These are phyloP conservation scores for Suillus weaverae DNA, from an alignment of 768 basidiomycete species.

Conservation along the genomic window DNA sequence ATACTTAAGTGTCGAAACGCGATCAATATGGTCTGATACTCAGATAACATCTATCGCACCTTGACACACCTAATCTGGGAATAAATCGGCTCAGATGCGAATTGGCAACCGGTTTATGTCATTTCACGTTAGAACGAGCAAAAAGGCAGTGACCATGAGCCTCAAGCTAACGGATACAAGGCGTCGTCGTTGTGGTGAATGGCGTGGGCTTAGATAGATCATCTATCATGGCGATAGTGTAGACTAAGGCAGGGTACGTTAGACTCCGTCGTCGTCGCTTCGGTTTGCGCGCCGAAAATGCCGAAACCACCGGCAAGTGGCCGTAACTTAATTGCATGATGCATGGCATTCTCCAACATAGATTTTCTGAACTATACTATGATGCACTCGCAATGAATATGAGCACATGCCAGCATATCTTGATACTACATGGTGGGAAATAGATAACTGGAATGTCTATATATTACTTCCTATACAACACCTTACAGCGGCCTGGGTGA, in stretches of 20 bases:
- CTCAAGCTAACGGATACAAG: background rate
- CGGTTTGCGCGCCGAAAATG: too few species aligned
- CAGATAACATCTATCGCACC: background rate
- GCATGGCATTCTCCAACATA: too few species aligned
- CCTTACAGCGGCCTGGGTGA: background rate
- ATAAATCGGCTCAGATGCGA: conserved; percentile 1
- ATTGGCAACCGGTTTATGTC: background rate
- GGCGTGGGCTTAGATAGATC: background rate
- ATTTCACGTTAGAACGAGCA: background rate
- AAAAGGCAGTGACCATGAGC: background rate
- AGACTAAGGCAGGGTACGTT: background rate
- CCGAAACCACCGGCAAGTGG: too few species aligned
- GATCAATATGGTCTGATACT: background rate
- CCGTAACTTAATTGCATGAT: too few species aligned
- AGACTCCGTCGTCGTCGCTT: background rate
- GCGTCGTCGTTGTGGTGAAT: background rate
- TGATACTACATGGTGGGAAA: background rate
- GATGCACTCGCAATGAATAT: background rate
- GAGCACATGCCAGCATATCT: background rate
- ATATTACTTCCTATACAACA: background rate
- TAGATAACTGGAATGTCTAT: background rate
- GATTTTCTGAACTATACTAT: too few species aligned
- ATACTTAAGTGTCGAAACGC: background rate
- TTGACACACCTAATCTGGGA: background rate
- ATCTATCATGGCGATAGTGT: background rate